These are phyloP conservation scores for Blastosporella zonata DNA, from an alignment of 1,284 basidiomycete genomes.

Conservation along the genomic window DNA sequence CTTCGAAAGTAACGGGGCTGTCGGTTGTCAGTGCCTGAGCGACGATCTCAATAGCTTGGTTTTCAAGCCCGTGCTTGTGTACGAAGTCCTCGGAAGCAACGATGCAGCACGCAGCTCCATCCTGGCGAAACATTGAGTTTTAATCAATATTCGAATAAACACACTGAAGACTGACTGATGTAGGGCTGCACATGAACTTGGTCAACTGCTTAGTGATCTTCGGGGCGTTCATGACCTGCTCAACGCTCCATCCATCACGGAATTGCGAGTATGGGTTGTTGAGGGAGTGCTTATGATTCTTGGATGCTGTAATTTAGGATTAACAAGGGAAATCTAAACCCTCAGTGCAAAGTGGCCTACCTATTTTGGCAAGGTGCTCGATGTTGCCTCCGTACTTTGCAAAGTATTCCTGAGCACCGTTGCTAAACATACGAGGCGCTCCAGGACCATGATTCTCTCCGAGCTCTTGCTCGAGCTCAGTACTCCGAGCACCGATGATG, in stretches of 20 bases:
- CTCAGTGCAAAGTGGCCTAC: constrained; percentile 34
- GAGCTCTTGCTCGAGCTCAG: constrained; percentile 53
- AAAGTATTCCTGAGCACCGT: constrained; percentile 79
- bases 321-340: not conserved
- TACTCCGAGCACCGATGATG: constrained; percentile 42
- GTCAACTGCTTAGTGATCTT: constrained; percentile 76
- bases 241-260: constrained; percentile 68
- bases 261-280: constrained; percentile 90
- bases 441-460: constrained; percentile 68
- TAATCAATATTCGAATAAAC: not conserved
- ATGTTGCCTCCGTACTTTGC: constrained; percentile 70
- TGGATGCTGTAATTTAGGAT: constrained; percentile 51
- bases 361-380: constrained; percentile 74
- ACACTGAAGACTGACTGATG: constrained; percentile 46
- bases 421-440: constrained; percentile 75
- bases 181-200: constrained; percentile 87
- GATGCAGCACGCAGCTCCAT: constrained; percentile 74
- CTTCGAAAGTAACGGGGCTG: constrained; percentile 58
- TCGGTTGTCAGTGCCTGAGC: constrained; percentile 67
- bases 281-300: constrained; percentile 81
- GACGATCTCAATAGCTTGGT: constrained; percentile 83
- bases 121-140: constrained; percentile 36
- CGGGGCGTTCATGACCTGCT: constrained; percentile 63
- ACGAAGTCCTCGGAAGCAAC: constrained; percentile 84
- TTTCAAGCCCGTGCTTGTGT: constrained; percentile 69